Base-by-base conservation (phyloP, 352 stramenopile genomes). In the Aphanomyces cochlioides region DNA sequence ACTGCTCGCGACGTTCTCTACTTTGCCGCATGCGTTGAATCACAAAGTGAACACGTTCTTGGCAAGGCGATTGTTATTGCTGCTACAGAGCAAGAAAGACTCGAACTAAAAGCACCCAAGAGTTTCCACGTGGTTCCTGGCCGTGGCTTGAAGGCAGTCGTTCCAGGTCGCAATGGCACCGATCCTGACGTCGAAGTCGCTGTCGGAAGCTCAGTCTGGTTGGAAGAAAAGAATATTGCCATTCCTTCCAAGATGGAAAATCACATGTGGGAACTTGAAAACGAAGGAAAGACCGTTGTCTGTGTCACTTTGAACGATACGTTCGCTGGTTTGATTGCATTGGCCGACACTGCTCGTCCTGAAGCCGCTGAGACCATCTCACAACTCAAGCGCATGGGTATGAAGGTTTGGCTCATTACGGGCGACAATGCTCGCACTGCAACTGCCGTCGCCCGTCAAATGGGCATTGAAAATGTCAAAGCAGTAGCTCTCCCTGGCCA, bases 351-450 rank as follows among this genome's bases (percentile, higher is more conserved):
- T 40, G 72, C 85, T 59, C 85, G 87, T 37, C 78, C 82, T 4
- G 89, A 96, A 76, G 79, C 87, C 21, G 84, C 82, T 37, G 78
- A 76, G 0, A 85, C 93, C n/a, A 75, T 96, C 10, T 67, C 84
- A 72, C 78, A 87, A 63, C 73, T 96, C 21, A 91, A 93, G 72
- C 7, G 17, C 10, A 94, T 95, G 84, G 83, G 83, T 1, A 67
- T 95, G 3, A 84, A 95, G 59, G 84, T 95, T 50, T 95, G 87
- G 85, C 73, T 96, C 28, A 90, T 96, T 66, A 96, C 87, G 6
- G 89, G 97, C 19, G 96, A 99, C 76, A 96, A 98, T 66, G 83
- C 96, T 47, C 88, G 90, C 17, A 97, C 95, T 5, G 96, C 95
- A 7, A 88, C 82, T 19, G 83, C 89, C 0, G 91, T 98, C 47